These are phyloP conservation scores for Hypoxylon trugodes DNA, from an alignment of 495 filamentous ascomycete species.

Conservation along the genomic window DNA sequence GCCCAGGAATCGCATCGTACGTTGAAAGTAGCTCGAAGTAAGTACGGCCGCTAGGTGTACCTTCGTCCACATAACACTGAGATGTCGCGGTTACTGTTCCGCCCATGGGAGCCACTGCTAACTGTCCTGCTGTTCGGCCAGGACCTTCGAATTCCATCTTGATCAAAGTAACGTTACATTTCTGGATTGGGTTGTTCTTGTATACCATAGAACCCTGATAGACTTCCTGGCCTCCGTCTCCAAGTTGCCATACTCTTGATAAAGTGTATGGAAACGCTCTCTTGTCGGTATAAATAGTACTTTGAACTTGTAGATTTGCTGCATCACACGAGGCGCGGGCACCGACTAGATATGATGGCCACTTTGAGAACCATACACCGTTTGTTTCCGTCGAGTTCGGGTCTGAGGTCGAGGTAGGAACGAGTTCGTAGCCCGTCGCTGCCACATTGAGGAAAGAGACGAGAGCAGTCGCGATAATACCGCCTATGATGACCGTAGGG, in stretches of 20 bases:
- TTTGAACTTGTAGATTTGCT: conserved; percentile 35
- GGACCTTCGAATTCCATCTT: conserved; percentile 35
- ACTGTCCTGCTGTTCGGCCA: conserved; percentile 27
- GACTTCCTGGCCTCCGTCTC: neutral
- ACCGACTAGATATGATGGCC: conserved; percentile 44
- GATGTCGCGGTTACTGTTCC: conserved; percentile 20
- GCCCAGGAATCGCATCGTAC: conserved; percentile 36
- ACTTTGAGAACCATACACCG: conserved; percentile 32
- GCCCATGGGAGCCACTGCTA: conserved; percentile 19
- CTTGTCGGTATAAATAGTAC: conserved; percentile 44
- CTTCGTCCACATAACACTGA: conserved; percentile 23
- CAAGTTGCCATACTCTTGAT: conserved; percentile 33
- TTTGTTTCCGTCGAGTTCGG: conserved; percentile 39
- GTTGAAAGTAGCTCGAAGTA: conserved; percentile 39
- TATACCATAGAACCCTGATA: conserved; percentile 40
- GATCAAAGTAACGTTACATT: conserved; percentile 38
- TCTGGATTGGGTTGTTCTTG: conserved; percentile 36
- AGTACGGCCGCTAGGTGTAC: conserved; percentile 2
- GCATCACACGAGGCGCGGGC: conserved; percentile 39
- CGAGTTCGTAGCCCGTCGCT: conserved; percentile 28
- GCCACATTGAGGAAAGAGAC: conserved; percentile 44
- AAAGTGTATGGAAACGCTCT: conserved; percentile 42
- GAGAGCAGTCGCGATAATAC: conserved; percentile 32
- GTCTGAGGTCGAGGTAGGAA: conserved; percentile 26
- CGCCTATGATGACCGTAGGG: conserved; percentile 38